phyloP scores from a whole-genome alignment of 2,329 filamentous ascomycete species.

The Aspergillus fijiensis region DNA sequence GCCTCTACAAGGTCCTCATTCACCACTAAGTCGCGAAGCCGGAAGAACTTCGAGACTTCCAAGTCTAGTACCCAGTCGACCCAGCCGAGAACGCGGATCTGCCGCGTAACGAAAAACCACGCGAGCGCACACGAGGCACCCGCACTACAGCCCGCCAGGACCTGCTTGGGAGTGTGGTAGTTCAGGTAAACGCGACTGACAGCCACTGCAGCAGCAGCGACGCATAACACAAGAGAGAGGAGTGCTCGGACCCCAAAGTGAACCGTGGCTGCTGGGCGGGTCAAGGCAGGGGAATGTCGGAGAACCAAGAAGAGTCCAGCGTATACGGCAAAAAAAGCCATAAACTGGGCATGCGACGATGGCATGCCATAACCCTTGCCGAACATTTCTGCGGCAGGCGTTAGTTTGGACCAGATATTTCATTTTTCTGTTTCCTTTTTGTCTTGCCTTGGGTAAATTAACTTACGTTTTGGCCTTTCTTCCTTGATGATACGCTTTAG shows the following conservation, averaged over 20 bases:
- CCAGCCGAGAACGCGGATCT: slow-evolving; percentile 65
- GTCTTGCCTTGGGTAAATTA: background rate
- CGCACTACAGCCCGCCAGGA: slow-evolving; percentile 72
- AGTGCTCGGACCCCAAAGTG: slow-evolving; percentile 56
- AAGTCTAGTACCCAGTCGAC: slow-evolving; percentile 71
- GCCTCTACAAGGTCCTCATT: slow-evolving; percentile 87
- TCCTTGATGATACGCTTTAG: slow-evolving; percentile 92
- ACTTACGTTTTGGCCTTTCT: slow-evolving; percentile 75
- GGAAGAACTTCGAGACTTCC: slow-evolving; percentile 62
- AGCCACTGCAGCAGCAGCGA: slow-evolving; percentile 67
- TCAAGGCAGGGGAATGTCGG: slow-evolving; percentile 64
- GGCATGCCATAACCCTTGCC: slow-evolving; percentile 98
- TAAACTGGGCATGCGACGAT: slow-evolving; percentile 90
- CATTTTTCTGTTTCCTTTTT: background rate
- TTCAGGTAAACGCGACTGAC: slow-evolving; percentile 84
- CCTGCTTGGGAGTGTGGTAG: slow-evolving; percentile 88
- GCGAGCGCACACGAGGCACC: slow-evolving; percentile 68
- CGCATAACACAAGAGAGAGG: slow-evolving; percentile 58
- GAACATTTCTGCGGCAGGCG: slow-evolving; percentile 58
- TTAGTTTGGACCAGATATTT: background rate
- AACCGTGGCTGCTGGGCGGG: slow-evolving; percentile 44
- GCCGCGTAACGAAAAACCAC: slow-evolving; percentile 76
- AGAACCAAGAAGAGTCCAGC: slow-evolving; percentile 80
- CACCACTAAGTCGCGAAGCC: slow-evolving; percentile 79
- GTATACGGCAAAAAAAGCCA: slow-evolving; percentile 84